Evolutionary conservation across 345 rosid species (phyloP).

Genomic region (Heritiera littoralis): DNA sequence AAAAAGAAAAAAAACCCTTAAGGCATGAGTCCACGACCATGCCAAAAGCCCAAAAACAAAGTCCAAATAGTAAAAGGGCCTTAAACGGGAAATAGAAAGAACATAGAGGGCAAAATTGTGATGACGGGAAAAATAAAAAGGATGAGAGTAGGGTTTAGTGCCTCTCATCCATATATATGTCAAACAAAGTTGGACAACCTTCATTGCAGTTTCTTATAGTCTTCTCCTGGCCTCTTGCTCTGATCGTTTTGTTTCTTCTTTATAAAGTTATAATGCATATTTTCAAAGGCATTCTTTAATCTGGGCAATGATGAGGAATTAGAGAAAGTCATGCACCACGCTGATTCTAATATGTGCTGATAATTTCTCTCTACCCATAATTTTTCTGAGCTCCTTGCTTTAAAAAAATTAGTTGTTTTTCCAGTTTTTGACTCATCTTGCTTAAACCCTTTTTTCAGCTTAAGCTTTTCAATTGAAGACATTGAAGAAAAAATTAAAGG

Average conservation of each 20-base stretch:
- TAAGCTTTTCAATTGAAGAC: background rate
- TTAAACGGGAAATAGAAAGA: too few species aligned
- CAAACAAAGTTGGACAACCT: background rate
- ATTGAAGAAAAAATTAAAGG: background rate
- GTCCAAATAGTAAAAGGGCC: too few species aligned
- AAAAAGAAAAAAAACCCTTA: background rate
- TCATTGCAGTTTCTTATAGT: background rate
- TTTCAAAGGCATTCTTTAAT: background rate
- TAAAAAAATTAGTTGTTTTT: background rate
- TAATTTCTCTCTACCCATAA: slow-evolving; percentile 45
- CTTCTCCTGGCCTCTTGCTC: background rate
- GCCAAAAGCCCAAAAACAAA: background rate
- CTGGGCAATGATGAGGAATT: slow-evolving; percentile 46
- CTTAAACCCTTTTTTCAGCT: background rate
- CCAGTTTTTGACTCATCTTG: background rate
- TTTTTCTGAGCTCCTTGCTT: slow-evolving; percentile 43
- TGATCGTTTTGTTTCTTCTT: background rate
- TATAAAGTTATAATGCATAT: background rate
- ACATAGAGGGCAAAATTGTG: background rate
- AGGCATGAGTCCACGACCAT: background rate
- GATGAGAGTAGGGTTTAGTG: background rate
- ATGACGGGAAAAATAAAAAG: too few species aligned
- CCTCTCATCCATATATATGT: background rate
- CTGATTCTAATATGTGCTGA: slow-evolving; percentile 54
- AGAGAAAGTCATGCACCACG: slow-evolving; percentile 68